phyloP scores from a whole-genome alignment of 2,329 filamentous ascomycete genomes.

The Aspergillus udagawae region DNA sequence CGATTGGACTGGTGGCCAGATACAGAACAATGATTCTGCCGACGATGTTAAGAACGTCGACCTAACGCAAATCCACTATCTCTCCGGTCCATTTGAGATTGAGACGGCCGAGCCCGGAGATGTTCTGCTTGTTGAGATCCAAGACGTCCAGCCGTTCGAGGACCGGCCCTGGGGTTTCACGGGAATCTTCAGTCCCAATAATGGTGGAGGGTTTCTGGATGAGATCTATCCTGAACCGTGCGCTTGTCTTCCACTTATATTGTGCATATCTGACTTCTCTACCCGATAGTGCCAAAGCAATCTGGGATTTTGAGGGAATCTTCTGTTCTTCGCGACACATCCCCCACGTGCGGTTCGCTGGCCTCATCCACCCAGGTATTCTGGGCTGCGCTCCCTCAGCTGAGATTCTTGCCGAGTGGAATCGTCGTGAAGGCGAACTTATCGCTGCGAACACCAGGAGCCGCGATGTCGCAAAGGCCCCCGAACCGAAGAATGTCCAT shows the following conservation, averaged over 20 bases:
- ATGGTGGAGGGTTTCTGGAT: constrained; percentile 85
- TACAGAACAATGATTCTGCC: constrained; percentile 83
- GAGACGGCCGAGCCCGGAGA: constrained; percentile 82
- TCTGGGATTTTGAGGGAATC: constrained; percentile 74
- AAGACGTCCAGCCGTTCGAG: constrained; percentile 85
- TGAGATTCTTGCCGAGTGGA: constrained; percentile 77
- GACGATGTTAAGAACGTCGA: constrained; percentile 84
- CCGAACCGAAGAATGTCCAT: constrained; percentile 67
- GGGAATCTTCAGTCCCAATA: constrained; percentile 72
- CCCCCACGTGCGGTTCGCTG: constrained; percentile 80
- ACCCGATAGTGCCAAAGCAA: constrained; percentile 56
- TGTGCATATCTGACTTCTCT: background rate
- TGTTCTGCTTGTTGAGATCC: constrained; percentile 80
- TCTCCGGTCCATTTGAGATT: constrained; percentile 85
- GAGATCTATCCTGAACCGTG: constrained; percentile 81
- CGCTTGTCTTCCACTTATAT: constrained; percentile 20
- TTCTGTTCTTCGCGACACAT: constrained; percentile 84
- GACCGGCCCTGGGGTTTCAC: constrained; percentile 89
- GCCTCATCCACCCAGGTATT: constrained; percentile 88
- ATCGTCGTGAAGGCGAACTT: constrained; percentile 74
- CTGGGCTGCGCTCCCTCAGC: constrained; percentile 81
- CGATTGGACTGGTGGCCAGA: constrained; percentile 76
- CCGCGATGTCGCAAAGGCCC: constrained; percentile 72
- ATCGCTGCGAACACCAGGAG: constrained; percentile 64
- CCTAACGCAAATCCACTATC: constrained; percentile 78